These are phyloP conservation scores for Metarhizium album DNA, from an alignment of 2,329 filamentous ascomycete species.

Conservation along the genomic window DNA sequence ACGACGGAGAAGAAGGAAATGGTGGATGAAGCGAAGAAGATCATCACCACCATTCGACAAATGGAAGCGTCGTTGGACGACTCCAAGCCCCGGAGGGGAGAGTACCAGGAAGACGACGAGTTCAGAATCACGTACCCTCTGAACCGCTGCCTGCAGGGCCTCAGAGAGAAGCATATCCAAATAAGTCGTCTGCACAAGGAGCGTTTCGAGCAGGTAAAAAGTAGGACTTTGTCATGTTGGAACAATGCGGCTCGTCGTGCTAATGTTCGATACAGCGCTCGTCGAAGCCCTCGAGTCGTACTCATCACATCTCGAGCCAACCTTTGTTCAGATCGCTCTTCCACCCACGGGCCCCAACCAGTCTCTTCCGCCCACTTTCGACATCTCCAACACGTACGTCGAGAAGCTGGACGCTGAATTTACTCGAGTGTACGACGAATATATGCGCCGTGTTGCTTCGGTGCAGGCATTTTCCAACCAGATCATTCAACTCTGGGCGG, in stretches of 20 bases:
- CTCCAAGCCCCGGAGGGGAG: slow-evolving; percentile 46
- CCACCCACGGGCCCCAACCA: slow-evolving; percentile 72
- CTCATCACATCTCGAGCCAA: slow-evolving; percentile 84
- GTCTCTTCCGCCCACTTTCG: slow-evolving; percentile 71
- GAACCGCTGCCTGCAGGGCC: slow-evolving; percentile 60
- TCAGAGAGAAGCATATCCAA: slow-evolving; percentile 79
- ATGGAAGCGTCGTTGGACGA: slow-evolving; percentile 90
- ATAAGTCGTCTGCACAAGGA: slow-evolving; percentile 78
- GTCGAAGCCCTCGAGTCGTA: slow-evolving; percentile 91
- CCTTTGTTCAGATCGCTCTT: slow-evolving; percentile 75
- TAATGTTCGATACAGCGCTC: slow-evolving; percentile 50
- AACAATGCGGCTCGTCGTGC: no score
- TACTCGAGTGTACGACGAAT: slow-evolving; percentile 91
- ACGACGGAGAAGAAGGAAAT: slow-evolving; percentile 81
- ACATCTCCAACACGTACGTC: slow-evolving; percentile 85
- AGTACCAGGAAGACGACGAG: slow-evolving; percentile 56
- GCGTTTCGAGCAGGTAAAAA: slow-evolving; percentile 90
- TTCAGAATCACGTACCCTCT: slow-evolving; percentile 76
- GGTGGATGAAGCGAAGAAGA: slow-evolving; percentile 77
- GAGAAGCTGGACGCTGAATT: slow-evolving; percentile 83
- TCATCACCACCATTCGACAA: slow-evolving; percentile 78
- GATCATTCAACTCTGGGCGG: slow-evolving; percentile 90
- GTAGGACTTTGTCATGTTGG: slow-evolving; percentile 37
- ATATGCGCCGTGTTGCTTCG: slow-evolving; percentile 66
- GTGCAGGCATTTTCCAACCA: slow-evolving; percentile 70